Evolutionary conservation across 2,329 filamentous ascomycete species (phyloP).

Genomic region (Ascochyta pisi): DNA sequence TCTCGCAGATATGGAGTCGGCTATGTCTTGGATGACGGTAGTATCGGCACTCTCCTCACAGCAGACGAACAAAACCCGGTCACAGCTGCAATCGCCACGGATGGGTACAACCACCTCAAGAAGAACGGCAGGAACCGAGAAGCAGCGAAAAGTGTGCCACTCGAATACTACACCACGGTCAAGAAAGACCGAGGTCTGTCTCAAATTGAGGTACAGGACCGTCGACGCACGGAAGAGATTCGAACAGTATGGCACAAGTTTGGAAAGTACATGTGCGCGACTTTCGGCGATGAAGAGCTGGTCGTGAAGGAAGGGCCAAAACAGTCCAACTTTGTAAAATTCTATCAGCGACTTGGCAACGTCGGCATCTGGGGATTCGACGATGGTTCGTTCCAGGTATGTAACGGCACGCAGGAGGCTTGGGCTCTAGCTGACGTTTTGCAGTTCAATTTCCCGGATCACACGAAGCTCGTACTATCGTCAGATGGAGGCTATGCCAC

Average conservation of each 20-base stretch:
- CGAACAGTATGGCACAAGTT: conserved; percentile 71
- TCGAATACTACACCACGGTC: conserved; percentile 78
- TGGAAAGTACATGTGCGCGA: conserved; percentile 70
- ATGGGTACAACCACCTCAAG: conserved; percentile 74
- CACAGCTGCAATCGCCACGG: conserved; percentile 73
- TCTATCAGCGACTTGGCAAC: conserved; percentile 81
- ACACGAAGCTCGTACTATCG: conserved; percentile 83
- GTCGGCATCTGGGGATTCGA: conserved; percentile 83
- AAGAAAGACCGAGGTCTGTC: conserved; percentile 66
- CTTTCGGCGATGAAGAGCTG: conserved; percentile 54
- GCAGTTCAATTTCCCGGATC: conserved; percentile 86
- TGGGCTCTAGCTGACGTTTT: background rate
- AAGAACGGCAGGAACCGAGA: conserved; percentile 68
- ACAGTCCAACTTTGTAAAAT: conserved; percentile 68
- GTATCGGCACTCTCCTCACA: conserved; percentile 70
- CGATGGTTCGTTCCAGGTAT: conserved; percentile 78
- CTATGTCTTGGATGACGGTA: conserved; percentile 83
- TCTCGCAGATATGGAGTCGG: conserved; percentile 86
- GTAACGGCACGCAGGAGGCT: conserved; percentile 13
- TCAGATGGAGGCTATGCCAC: conserved; percentile 76
- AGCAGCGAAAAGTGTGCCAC: conserved; percentile 49
- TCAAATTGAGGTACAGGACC: conserved; percentile 66
- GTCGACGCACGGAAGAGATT: conserved; percentile 63
- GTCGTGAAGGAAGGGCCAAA: conserved; percentile 55
- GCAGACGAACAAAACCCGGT: conserved; percentile 63